These are phyloP conservation scores for Fusarium virguliforme DNA, from an alignment of 2,329 filamentous ascomycete species.

Conservation along the genomic window DNA sequence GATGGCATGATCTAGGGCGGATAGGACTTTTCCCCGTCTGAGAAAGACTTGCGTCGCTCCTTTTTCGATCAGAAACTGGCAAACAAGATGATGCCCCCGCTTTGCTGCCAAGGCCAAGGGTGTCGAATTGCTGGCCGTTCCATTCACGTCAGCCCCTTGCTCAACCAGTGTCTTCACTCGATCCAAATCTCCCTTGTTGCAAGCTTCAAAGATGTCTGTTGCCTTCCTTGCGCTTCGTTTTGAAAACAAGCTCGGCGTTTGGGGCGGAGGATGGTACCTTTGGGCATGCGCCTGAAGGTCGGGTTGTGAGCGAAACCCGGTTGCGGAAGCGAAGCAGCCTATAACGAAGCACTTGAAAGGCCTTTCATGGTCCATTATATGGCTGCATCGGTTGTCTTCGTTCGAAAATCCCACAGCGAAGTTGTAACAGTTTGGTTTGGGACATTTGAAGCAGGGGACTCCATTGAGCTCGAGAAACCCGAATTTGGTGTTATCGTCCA, in stretches of 20 bases:
- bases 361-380: not conserved
- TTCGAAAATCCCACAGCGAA: not conserved
- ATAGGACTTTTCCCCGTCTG: too few relatives aligned
- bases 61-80: not conserved
- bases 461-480: not conserved
- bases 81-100: not conserved
- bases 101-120: not conserved
- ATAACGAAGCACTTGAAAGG: not conserved
- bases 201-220: not conserved
- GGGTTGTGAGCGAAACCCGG: not conserved
- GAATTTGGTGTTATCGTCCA: too few relatives aligned
- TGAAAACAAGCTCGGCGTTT: not conserved
- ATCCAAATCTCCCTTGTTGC: not conserved
- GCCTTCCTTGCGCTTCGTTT: not conserved
- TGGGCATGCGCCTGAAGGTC: not conserved
- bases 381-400: not conserved
- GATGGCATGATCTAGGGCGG: not conserved
- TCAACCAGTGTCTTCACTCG: not conserved
- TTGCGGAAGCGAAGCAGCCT: not conserved
- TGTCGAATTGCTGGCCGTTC: not conserved
- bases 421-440: not conserved
- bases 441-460: not conserved
- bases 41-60: not conserved
- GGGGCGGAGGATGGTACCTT: not conserved
- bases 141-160: not conserved